Conservation (phyloP, 805 yeast genomes). For the Hanseniaspora singularis region DNA sequence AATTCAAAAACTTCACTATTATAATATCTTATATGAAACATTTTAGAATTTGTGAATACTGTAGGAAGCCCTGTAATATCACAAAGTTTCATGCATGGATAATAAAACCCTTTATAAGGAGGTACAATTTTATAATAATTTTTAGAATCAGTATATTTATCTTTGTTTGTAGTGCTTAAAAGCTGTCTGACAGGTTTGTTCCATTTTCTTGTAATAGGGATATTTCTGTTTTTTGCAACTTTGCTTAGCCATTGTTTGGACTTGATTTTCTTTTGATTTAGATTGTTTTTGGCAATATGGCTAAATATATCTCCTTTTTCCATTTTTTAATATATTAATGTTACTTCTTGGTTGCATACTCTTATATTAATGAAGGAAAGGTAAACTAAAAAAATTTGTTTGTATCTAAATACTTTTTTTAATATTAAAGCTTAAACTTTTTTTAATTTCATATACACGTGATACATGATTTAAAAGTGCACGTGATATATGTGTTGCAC, state of each 20-base stretch:
- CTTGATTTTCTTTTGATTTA: background rate
- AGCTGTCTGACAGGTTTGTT: slow-evolving; percentile 9
- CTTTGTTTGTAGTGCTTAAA: background rate
- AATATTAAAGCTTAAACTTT: too few relatives aligned
- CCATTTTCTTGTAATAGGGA: slow-evolving; percentile 23
- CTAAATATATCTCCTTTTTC: background rate
- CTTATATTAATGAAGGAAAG: too few relatives aligned
- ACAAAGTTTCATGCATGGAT: slow-evolving; percentile 74
- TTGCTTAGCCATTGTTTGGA: slow-evolving; percentile 1
- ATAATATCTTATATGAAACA: slow-evolving; percentile 6
- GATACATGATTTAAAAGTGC: too few relatives aligned
- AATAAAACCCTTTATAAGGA: slow-evolving; percentile 20
- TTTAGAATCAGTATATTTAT: slow-evolving; percentile 35
- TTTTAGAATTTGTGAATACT: background rate
- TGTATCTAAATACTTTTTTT: too few relatives aligned
- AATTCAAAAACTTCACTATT: slow-evolving; percentile 13
- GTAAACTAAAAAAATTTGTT: too few relatives aligned
- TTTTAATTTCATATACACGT: too few relatives aligned
- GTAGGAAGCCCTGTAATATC: slow-evolving; percentile 86
- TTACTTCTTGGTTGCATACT: background rate
- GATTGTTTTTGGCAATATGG: background rate
- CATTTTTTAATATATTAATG: background rate
- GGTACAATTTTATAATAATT: slow-evolving; percentile 33
- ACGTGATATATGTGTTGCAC: too few relatives aligned
- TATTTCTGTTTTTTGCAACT: background rate